phyloP scores from a whole-genome alignment of 2,329 filamentous ascomycete genomes.

The Fusarium sp. region DNA sequence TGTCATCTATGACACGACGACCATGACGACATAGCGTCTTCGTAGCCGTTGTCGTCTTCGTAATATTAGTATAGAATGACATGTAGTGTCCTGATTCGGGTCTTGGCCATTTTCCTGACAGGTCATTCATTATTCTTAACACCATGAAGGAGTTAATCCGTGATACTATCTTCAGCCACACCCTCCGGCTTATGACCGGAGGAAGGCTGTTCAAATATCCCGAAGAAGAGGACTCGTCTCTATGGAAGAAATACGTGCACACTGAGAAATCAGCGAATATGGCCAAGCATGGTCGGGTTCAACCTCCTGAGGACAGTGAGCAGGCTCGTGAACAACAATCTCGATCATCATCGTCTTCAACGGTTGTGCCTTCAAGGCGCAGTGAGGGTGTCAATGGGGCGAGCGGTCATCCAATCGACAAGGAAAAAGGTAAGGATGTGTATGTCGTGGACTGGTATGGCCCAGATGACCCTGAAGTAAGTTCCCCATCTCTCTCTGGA shows the following conservation, averaged over 20 bases:
- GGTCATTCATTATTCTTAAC: background rate
- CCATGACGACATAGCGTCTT: background rate
- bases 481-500: fast-evolving
- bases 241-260: slow-evolving; percentile 20
- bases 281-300: slow-evolving; percentile 2
- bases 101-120: background rate
- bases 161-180: slow-evolving; percentile 16
- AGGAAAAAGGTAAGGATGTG: slow-evolving; percentile 7
- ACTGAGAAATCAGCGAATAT: slow-evolving; percentile 15
- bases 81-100: background rate
- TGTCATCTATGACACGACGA: slow-evolving; percentile 17
- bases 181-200: slow-evolving; percentile 5
- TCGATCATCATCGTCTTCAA: background rate
- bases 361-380: background rate
- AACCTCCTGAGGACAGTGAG: background rate
- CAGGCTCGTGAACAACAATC: background rate
- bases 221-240: slow-evolving; percentile 12
- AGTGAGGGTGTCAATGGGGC: background rate
- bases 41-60: too few species aligned
- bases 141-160: slow-evolving; percentile 5
- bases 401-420: background rate
- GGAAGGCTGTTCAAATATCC: slow-evolving; percentile 10
- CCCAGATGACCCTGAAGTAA: slow-evolving; percentile 4
- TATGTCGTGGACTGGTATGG: slow-evolving; percentile 17
- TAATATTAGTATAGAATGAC: background rate